Conservation (phyloP, 2,329 filamentous ascomycete species). For the Aspergillus sp. region DNA sequence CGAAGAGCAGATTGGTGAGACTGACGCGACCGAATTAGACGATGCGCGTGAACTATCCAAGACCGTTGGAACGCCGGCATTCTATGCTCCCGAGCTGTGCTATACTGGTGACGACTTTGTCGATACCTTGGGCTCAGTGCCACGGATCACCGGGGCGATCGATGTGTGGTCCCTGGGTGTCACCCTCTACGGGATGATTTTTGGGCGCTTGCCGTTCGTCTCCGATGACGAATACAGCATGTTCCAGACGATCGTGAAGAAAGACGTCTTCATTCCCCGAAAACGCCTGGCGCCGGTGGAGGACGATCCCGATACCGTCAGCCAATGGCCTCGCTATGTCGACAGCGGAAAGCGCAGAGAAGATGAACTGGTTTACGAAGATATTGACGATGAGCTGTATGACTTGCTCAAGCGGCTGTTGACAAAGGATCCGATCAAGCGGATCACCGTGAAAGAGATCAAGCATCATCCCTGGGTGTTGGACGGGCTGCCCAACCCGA, state of each 20-base stretch:
- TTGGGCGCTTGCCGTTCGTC: slow-evolving; percentile 87
- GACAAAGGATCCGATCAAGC: slow-evolving; percentile 81
- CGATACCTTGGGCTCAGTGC: slow-evolving; percentile 54
- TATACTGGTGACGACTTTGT: slow-evolving; percentile 71
- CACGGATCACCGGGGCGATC: slow-evolving; percentile 85
- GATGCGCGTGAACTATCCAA: slow-evolving; percentile 96
- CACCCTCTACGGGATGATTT: slow-evolving; percentile 93
- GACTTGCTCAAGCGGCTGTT: slow-evolving; percentile 79
- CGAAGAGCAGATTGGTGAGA: slow-evolving; percentile 73
- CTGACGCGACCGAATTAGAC: slow-evolving; percentile 82
- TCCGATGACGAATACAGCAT: slow-evolving; percentile 89
- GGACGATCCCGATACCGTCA: slow-evolving; percentile 44
- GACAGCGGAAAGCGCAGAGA: slow-evolving; percentile 70
- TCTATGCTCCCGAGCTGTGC: slow-evolving; percentile 95
- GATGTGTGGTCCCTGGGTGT: slow-evolving; percentile 97
- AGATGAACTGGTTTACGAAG: slow-evolving; percentile 79
- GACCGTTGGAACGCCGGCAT: slow-evolving; percentile 94
- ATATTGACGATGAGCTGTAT: slow-evolving; percentile 74
- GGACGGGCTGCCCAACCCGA: slow-evolving; percentile 69
- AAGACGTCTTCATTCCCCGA: slow-evolving; percentile 85
- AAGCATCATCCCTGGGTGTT: slow-evolving; percentile 93
- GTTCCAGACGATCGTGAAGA: slow-evolving; percentile 86
- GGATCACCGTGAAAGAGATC: slow-evolving; percentile 86
- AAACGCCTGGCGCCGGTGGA: slow-evolving; percentile 74
- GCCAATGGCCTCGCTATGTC: slow-evolving; percentile 51